phyloP scores from a whole-genome alignment of 345 rosid species.

The Sapria himalayana region DNA sequence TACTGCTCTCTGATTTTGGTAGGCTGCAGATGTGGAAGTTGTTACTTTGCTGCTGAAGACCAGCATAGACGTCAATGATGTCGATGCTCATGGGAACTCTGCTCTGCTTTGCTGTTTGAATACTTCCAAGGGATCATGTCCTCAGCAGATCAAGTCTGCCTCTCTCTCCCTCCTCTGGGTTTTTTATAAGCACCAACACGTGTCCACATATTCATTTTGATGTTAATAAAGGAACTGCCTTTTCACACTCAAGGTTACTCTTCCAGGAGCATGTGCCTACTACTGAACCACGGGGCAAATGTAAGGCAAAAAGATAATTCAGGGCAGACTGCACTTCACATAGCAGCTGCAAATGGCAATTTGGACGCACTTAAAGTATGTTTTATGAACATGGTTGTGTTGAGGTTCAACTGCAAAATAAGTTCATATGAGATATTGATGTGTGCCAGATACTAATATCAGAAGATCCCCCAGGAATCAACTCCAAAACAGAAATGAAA shows the following conservation, averaged over 20 bases:
- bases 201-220: neutral
- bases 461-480: slow-evolving; percentile 28
- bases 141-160: slow-evolving; percentile 39
- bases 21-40: slow-evolving; percentile 67
- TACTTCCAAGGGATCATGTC: slow-evolving; percentile 27
- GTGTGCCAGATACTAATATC: slow-evolving; percentile 25
- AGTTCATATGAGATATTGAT: too few relatives aligned
- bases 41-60: slow-evolving; percentile 45
- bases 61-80: slow-evolving; percentile 30
- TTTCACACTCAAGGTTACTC: slow-evolving; percentile 4
- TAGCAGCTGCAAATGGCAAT: slow-evolving; percentile 73
- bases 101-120: slow-evolving; percentile 58
- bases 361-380: slow-evolving; percentile 41
- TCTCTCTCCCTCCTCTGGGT: slow-evolving; percentile 8
- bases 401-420: too few relatives aligned
- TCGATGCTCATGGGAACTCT: slow-evolving; percentile 51
- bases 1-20: slow-evolving; percentile 5
- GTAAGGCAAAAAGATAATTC: slow-evolving; percentile 37
- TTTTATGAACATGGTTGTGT: neutral
- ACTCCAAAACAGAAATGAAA: slow-evolving; percentile 32
- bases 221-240: neutral
- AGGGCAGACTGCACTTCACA: slow-evolving; percentile 49
- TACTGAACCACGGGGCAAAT: slow-evolving; percentile 39
- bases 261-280: slow-evolving; percentile 40
- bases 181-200: neutral